Base-by-base conservation (phyloP, 2,329 filamentous ascomycete genomes). In the Talaromyces atroroseus region DNA sequence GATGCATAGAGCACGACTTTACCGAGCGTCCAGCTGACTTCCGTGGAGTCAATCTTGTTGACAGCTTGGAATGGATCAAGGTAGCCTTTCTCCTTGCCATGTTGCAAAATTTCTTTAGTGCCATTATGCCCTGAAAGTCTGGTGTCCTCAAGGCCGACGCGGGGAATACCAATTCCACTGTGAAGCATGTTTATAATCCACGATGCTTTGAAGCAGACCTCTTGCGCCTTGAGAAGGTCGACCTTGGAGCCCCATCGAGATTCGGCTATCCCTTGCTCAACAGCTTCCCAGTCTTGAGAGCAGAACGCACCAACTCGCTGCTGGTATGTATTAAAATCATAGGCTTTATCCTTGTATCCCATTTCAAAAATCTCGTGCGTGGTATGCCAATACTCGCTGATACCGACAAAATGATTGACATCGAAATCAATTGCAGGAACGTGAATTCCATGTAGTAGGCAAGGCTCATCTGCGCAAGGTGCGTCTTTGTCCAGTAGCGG, bases 311-410 rank as follows among this genome's bases (percentile, higher is more conserved):
- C 81, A 4, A 97, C 94, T 36, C 87, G 84, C 60, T 87, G 80
- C 68, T 97, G 92, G 65, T 97, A 99, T 0, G 88, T 91, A 59
- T 86, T 83, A 63, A 96, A 89, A 66, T 97, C 91, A 70, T 97
- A 99, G 0, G 89, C 84, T 62, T 89, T 87, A 63, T 85, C 82
- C 63, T 89, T 87, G 61, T 89, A 85, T 3, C 84, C 85, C 77
- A 84, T 82, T 58, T 87, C 83, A 64, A 99, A 97, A 1, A 97
- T 87, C 54, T 94, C 91, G 65, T 99, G 94, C 0, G 94, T 99
- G 0, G 92, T 95, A 71, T 99, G 94, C 92, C 94, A 99, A 73
- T 95, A 99, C 69, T 99, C 94, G 1, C 92, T 97, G 3, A 99
- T 92, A 11, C 94, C 94, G 26, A 99, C 87, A 66, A 99, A 99